A percentile compares a stretch with the other conserved stretches of the same genome.
phyloP scores from a whole-genome alignment of 2,329 filamentous ascomycete genomes.

The Plenodomus biglobosus region DNA sequence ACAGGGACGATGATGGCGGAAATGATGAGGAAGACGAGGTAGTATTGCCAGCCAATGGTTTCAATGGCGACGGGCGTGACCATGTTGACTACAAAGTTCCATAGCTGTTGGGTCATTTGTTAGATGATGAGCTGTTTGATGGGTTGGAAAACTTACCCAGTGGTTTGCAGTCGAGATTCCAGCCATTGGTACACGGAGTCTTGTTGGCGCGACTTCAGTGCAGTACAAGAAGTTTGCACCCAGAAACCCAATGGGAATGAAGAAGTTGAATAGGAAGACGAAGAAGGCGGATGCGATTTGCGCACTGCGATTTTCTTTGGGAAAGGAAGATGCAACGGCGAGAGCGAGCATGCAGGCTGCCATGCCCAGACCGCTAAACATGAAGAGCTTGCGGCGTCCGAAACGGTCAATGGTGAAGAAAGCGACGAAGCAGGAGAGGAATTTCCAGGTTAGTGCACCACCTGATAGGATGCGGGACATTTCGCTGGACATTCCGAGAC shows the following conservation, averaged over 20 bases:
- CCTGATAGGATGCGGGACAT: constrained; percentile 65
- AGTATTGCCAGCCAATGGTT: constrained; percentile 56
- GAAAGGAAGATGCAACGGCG: constrained; percentile 55
- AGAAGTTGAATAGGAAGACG: constrained; percentile 63
- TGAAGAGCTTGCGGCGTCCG: constrained; percentile 62
- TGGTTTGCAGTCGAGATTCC: constrained; percentile 55
- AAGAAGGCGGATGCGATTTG: constrained; percentile 58
- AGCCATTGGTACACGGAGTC: constrained; percentile 57
- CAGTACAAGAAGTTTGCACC: constrained; percentile 64
- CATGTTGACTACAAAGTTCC: constrained; percentile 40
- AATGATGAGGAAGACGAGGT: constrained; percentile 54
- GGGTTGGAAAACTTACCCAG: constrained; percentile 15
- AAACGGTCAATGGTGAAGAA: constrained; percentile 73
- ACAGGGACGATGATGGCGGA: constrained; percentile 50
- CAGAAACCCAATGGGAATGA: constrained; percentile 61
- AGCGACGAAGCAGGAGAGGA: constrained; percentile 61
- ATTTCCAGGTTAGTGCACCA: constrained; percentile 60
- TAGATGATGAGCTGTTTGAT: constrained; percentile 8
- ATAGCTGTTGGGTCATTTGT: constrained; percentile 50
- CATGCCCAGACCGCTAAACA: constrained; percentile 57
- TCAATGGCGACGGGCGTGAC: constrained; percentile 48
- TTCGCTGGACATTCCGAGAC: constrained; percentile 48
- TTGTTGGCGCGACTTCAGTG: constrained; percentile 58
- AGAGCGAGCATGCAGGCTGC: constrained; percentile 57
- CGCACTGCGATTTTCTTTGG: constrained; percentile 49